Conservation (phyloP, 2,329 filamentous ascomycete genomes). For the Cytospora piceae region DNA sequence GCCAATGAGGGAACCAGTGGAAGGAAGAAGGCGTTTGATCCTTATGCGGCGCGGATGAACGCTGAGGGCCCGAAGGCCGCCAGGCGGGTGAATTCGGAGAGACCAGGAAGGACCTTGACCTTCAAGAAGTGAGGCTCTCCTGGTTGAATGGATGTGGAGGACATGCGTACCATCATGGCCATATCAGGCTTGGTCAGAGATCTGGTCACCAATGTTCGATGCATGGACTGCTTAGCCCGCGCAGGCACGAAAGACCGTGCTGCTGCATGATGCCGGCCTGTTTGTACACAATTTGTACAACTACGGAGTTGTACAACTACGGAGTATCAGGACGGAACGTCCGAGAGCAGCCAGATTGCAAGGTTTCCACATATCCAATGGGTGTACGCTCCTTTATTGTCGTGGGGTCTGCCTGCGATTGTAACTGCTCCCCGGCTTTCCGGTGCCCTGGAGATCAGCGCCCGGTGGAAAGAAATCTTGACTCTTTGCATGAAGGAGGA, state of each 20-base stretch:
- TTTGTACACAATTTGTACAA: no score
- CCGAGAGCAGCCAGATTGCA: not conserved
- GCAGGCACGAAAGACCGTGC: not conserved
- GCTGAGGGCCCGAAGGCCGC: slow-evolving; percentile 39
- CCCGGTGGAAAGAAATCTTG: not conserved
- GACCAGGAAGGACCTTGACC: slow-evolving; percentile 42
- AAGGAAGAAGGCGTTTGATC: slow-evolving; percentile 39
- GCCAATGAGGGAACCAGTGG: slow-evolving; percentile 33
- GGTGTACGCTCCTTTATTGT: no score
- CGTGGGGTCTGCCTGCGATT: not conserved
- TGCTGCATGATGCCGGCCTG: not conserved
- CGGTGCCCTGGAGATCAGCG: not conserved
- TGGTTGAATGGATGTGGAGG: not conserved
- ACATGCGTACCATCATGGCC: not conserved
- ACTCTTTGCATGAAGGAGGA: not conserved
- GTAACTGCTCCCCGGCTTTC: not conserved
- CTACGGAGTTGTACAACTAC: not conserved
- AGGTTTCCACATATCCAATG: not conserved
- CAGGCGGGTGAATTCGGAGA: slow-evolving; percentile 39
- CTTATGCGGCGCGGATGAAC: slow-evolving; percentile 37
- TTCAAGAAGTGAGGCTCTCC: slow-evolving; percentile 44
- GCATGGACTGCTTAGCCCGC: not conserved
- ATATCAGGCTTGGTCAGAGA: not conserved
- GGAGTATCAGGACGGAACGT: not conserved
- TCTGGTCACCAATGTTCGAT: not conserved